These are phyloP conservation scores for Coleophoma cylindrospora DNA, from an alignment of 2,329 filamentous ascomycete species.

Conservation along the genomic window DNA sequence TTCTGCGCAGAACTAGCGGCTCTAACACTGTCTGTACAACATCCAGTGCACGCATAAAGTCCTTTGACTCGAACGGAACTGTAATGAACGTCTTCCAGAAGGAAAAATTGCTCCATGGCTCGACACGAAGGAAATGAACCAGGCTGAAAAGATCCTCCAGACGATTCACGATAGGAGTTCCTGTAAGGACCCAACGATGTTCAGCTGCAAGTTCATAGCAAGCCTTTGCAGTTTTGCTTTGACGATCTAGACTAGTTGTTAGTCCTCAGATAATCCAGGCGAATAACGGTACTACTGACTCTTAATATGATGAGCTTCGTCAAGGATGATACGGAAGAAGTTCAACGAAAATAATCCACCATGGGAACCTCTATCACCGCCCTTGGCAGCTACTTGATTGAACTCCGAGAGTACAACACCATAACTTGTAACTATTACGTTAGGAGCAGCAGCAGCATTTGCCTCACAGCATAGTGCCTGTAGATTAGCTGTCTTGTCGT, in stretches of 20 bases:
- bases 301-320: slow-evolving; percentile 95
- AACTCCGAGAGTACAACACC: slow-evolving; percentile 89
- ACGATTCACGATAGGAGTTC: slow-evolving; percentile 94
- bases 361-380: slow-evolving; percentile 59
- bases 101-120: slow-evolving; percentile 98
- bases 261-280: not conserved
- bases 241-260: slow-evolving; percentile 38
- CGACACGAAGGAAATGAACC: slow-evolving; percentile 86
- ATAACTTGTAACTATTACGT: slow-evolving; percentile 92
- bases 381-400: slow-evolving; percentile 62
- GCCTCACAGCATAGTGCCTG: slow-evolving; percentile 71
- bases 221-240: slow-evolving; percentile 90
- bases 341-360: slow-evolving; percentile 83
- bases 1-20: slow-evolving; percentile 88
- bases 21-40: slow-evolving; percentile 97
- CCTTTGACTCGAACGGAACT: slow-evolving; percentile 90
- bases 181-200: slow-evolving; percentile 90
- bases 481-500: slow-evolving; percentile 75
- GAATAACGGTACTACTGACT: slow-evolving; percentile 21
- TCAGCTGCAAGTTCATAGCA: slow-evolving; percentile 84
- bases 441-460: slow-evolving; percentile 72
- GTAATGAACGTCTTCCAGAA: slow-evolving; percentile 99
- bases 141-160: slow-evolving; percentile 92
- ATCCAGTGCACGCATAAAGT: slow-evolving; percentile 88
- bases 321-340: slow-evolving; percentile 92